phyloP scores from a whole-genome alignment of 495 filamentous ascomycete species.

The Xylaria curta region DNA sequence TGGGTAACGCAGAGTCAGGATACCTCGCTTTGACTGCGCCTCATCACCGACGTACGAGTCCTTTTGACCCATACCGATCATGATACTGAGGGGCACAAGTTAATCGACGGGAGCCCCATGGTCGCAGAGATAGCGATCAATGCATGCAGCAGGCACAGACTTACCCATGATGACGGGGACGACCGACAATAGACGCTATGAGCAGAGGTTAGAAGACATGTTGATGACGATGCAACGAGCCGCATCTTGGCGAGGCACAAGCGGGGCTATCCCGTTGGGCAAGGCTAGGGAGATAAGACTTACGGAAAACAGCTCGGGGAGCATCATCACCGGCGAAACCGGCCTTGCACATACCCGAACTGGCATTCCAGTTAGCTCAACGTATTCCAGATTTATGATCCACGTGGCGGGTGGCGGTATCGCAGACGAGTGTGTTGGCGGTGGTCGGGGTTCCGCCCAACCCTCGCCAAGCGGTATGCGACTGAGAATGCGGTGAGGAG shows the following conservation, averaged over 20 bases:
- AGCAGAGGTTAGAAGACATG: slow-evolving; percentile 37
- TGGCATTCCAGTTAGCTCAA: slow-evolving; percentile 62
- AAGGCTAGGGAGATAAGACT: slow-evolving; percentile 58
- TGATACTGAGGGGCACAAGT: slow-evolving; percentile 74
- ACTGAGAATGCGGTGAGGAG: slow-evolving; percentile 44
- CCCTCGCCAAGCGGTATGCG: slow-evolving; percentile 31
- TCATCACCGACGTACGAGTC: slow-evolving; percentile 99
- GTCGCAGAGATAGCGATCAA: slow-evolving; percentile 15
- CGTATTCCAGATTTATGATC: slow-evolving; percentile 20
- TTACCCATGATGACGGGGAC: slow-evolving; percentile 99
- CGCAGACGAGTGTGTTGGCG: slow-evolving; percentile 18
- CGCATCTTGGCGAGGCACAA: slow-evolving; percentile 35
- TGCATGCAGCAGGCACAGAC: slow-evolving; percentile 34
- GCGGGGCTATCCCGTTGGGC: slow-evolving; percentile 38
- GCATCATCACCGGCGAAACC: slow-evolving; percentile 99
- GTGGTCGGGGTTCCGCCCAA: slow-evolving; percentile 17
- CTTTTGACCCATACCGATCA: slow-evolving; percentile 99
- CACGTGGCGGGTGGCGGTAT: slow-evolving; percentile 18
- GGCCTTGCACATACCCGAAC: slow-evolving; percentile 99
- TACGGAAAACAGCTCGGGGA: slow-evolving; percentile 99
- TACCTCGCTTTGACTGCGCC: slow-evolving; percentile 99
- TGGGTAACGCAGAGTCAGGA: slow-evolving; percentile 97
- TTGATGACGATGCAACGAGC: slow-evolving; percentile 22
- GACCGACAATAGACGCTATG: slow-evolving; percentile 96
- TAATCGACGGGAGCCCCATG: slow-evolving; percentile 33